Conservation (phyloP, 2,329 filamentous ascomycete species). For the Talaromyces sp. region DNA sequence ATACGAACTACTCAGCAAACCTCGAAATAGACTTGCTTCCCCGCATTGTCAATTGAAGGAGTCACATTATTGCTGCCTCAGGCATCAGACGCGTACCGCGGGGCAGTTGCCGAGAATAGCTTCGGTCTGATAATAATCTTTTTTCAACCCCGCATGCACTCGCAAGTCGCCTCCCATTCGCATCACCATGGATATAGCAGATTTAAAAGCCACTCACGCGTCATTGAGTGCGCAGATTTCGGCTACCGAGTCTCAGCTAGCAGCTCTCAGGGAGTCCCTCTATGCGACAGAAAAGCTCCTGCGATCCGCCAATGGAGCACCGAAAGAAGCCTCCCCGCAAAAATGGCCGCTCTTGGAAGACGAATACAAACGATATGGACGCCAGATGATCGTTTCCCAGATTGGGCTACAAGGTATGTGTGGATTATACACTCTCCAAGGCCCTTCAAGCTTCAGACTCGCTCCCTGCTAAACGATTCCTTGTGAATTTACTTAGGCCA, state of each 20-base stretch:
- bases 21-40: background rate
- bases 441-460: background rate
- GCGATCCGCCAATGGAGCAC: constrained; percentile 12
- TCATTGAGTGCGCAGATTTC: constrained; percentile 31
- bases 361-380: constrained; percentile 81
- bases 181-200: background rate
- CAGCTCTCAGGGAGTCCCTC: constrained; percentile 30
- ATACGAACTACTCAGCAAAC: no score
- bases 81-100: background rate
- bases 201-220: constrained; percentile 21
- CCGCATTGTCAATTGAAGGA: background rate
- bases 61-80: background rate
- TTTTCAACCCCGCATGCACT: background rate
- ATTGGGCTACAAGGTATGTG: constrained; percentile 67
- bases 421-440: background rate
- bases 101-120: background rate
- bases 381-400: constrained; percentile 82
- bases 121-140: background rate
- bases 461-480: background rate
- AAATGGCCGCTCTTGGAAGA: constrained; percentile 64
- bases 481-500: constrained; percentile 53
- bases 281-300: constrained; percentile 21
- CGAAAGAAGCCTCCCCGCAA: constrained; percentile 1
- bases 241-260: constrained; percentile 30
- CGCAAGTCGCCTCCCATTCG: background rate